These are phyloP conservation scores for Prunus mume DNA, from an alignment of 306 rosid genomes.

Conservation along the genomic window DNA sequence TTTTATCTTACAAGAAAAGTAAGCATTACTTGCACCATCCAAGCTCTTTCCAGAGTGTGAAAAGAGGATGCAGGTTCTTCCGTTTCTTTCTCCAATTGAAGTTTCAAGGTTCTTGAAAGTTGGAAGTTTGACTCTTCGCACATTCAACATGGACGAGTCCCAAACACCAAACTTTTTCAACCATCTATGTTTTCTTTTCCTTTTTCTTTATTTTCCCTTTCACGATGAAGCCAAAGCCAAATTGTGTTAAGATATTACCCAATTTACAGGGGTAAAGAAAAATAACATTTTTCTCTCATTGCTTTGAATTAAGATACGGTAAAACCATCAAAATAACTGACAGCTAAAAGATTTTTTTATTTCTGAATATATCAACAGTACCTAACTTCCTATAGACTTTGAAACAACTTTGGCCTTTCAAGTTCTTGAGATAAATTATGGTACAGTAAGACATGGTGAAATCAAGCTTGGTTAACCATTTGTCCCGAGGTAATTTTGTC, in stretches of 20 bases:
- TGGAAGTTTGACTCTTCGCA: neutral
- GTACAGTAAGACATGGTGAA: neutral
- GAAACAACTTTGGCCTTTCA: neutral
- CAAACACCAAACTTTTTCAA: neutral
- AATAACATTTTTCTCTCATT: neutral
- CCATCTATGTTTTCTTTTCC: no score
- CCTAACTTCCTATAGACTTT: no score
- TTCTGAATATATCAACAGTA: conserved; percentile 3
- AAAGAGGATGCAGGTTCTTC: neutral
- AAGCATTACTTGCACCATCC: neutral
- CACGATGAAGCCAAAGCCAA: neutral
- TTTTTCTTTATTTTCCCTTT: neutral
- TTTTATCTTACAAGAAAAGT: neutral
- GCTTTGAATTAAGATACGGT: neutral
- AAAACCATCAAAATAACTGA: neutral
- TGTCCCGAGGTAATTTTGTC: no score
- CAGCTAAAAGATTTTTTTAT: conserved; percentile 3
- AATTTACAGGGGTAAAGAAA: neutral
- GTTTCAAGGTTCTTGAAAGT: neutral
- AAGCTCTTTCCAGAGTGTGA: neutral
- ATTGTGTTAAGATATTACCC: neutral
- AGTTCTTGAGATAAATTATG: neutral
- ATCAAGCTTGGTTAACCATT: neutral
- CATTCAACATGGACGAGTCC: neutral
- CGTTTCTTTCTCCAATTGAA: neutral